Base-by-base conservation (phyloP, 331 rosid species). In the Erythrophleum ivorense region DNA sequence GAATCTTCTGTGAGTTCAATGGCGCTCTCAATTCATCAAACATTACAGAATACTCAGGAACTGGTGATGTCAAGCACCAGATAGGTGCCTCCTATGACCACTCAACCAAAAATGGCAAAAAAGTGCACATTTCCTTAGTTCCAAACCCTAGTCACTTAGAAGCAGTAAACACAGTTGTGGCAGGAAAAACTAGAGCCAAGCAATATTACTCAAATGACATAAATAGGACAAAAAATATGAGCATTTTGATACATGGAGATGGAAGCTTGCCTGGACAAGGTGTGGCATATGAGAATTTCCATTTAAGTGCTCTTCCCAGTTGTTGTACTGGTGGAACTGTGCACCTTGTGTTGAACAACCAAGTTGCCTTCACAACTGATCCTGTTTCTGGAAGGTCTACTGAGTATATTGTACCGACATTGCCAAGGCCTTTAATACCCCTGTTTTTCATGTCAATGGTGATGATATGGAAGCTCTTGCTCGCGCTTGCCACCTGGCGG, bases 211-310 rank as follows among this genome's bases (percentile, higher is more conserved):
- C 97, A 3, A 87, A 83, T 75, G 98, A 95, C 63, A 78, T 4
- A 48, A 91, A 90, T 78, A 86, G 97, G 79, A 90, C 82, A 3
- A 95, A 91, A 83, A 89, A 95, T 84, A 82, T 95, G 98, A 95
- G 92, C 52, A 5, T 95, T 75, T 83, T 95, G 89, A 88, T 95
- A 66, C 97, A 95, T 49, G 98, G 98, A 72, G 98, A 95, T 84
- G 97, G 98, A 81, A 95, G 98, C 79, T 93, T 93, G 87, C 94
- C 98, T 8, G 98, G 98, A 43, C 97, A 93, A 89, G 98, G 98
- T 66, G 98, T 95, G 60, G 98, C 91, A 73, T 95, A 93, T 48
- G 98, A 95, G 85, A 91, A 92, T 38, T 84, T 95, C 5, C 98
- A 95, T 91, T 88, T 95, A 31, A 95, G 98, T 80, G 96, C 97